A percentile compares a stretch with the other conserved stretches of the same genome.
Conservation (phyloP, 1,284 basidiomycete species). For the Jaminaea rosea region DNA sequence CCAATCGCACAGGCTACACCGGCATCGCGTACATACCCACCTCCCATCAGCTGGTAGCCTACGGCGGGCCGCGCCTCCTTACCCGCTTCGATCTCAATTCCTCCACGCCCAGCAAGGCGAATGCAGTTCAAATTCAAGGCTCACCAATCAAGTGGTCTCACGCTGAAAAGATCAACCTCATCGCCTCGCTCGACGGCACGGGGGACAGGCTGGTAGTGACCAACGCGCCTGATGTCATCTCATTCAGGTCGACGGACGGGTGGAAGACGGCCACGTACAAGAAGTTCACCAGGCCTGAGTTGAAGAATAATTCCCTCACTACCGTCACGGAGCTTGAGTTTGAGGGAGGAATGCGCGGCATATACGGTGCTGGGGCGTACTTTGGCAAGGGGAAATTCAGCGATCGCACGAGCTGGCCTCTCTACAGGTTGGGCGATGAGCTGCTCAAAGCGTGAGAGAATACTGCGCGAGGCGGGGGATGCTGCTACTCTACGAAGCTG, state of each 20-base stretch:
- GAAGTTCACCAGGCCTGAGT: slow-evolving; percentile 21
- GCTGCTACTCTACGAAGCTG: too few species aligned
- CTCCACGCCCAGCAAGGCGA: slow-evolving; percentile 15
- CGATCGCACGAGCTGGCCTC: slow-evolving; percentile 24
- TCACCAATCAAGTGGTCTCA: slow-evolving; percentile 25
- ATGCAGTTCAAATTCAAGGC: slow-evolving; percentile 24
- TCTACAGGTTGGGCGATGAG: slow-evolving; percentile 17
- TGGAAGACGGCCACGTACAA: slow-evolving; percentile 28
- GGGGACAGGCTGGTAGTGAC: slow-evolving; percentile 25
- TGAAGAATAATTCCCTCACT: slow-evolving; percentile 32
- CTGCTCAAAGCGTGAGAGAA: slow-evolving; percentile 8
- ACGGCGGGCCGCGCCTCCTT: slow-evolving; percentile 36
- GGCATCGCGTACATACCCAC: slow-evolving; percentile 32
- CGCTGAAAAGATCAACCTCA: slow-evolving; percentile 34
- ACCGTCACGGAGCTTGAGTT: slow-evolving; percentile 32
- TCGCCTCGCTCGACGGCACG: slow-evolving; percentile 6
- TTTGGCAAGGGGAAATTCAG: slow-evolving; percentile 37
- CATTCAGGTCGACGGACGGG: slow-evolving; percentile 28
- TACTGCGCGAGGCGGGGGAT: too few species aligned
- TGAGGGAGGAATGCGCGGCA: slow-evolving; percentile 19
- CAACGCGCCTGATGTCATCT: slow-evolving; percentile 34
- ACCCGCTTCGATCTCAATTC: slow-evolving; percentile 22
- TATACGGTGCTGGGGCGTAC: slow-evolving; percentile 41
- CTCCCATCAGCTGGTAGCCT: slow-evolving; percentile 31
- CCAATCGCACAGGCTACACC: slow-evolving; percentile 39